Evolutionary conservation across 2,329 filamentous ascomycete genomes (phyloP).

Genomic region (Chaetothyriales sp.): DNA sequence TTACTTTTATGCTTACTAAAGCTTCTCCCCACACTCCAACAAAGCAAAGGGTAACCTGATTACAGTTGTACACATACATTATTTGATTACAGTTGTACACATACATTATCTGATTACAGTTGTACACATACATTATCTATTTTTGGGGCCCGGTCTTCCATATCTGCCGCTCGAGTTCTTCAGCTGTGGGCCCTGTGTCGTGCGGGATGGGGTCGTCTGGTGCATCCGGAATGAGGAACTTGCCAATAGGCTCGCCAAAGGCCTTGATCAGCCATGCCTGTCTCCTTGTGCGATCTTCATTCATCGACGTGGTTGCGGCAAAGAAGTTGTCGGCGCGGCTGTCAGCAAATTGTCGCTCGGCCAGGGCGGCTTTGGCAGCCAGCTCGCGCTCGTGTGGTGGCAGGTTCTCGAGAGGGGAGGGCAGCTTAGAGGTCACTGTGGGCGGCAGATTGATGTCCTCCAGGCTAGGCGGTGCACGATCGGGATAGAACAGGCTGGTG

Average conservation of each 20-base stretch:
- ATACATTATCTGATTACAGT: too few species aligned
- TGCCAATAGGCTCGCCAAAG: constrained; percentile 16
- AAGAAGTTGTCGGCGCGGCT: constrained; percentile 15
- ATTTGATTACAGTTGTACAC: too few species aligned
- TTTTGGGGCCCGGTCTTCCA: constrained; percentile 7
- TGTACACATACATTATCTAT: neutral
- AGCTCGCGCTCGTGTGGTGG: constrained; percentile 33
- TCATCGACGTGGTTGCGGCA: constrained; percentile 14
- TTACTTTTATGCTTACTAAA: neutral
- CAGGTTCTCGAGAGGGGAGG: constrained; percentile 26
- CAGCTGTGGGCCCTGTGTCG: neutral
- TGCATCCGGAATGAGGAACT: constrained; percentile 17
- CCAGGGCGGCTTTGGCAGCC: constrained; percentile 20
- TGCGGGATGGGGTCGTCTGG: neutral
- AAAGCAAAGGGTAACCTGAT: neutral
- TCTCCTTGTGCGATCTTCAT: constrained; percentile 14
- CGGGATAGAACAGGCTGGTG: constrained; percentile 30
- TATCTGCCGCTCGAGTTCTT: constrained; percentile 14
- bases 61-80: neutral
- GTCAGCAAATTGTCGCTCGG: constrained; percentile 15
- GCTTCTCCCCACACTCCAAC: neutral
- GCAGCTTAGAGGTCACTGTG: constrained; percentile 12
- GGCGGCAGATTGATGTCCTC: constrained; percentile 18
- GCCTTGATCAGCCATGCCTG: constrained; percentile 13
- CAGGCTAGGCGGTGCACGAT: constrained; percentile 20